Evolutionary conservation across 495 filamentous ascomycete species (phyloP), one percentile per base, ranked within the genome.

Genomic region (Neurospora sp.): DNA sequence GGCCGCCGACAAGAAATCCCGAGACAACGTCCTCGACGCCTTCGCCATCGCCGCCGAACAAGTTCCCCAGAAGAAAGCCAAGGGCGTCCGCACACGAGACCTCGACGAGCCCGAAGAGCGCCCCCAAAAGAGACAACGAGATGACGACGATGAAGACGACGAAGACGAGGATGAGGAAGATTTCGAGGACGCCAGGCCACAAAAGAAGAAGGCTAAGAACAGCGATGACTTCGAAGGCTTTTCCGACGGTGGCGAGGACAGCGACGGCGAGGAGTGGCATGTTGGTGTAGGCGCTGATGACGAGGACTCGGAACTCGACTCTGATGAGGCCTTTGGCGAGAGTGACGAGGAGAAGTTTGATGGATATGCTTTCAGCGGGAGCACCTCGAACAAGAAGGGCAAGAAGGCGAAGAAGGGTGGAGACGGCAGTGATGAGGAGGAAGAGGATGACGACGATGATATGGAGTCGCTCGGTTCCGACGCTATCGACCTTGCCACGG

Each of bases 321-420:
- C 91, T 74, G 95, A 98, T 73, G 95, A 97, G 78, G 95, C 95
- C 40, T 91, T 98, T 85, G 95, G 94, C 10, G 91, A 91, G 72
- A 94, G 92, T 75, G 93, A 97, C 76, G 90, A 94, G 80, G 93
- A 97, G 77, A 83, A 85, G 74, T 96, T 96, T 76, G 91, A 92
- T 48, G 90, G 88, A 9, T 95, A 88, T 80, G 84, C 87, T 4
- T 97, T 97, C 76, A 83, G 89, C 3, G 91, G 90, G 53, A 92
- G 88, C 75, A 89, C 81, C 71, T 86, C 82, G 65, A 90, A 83
- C 74, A 88, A 86, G 72, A 82, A 80, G 73, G 72, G 72, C 16
- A 79, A 79, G 70, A 81, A 78, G 71, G 76, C 76, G 48, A 77
- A 75, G 74, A 73, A 76, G 11, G 41, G 16, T 27, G 74, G 37